phyloP scores from a whole-genome alignment of 106 monocot genomes.

The Dioscorea dumetorum region DNA sequence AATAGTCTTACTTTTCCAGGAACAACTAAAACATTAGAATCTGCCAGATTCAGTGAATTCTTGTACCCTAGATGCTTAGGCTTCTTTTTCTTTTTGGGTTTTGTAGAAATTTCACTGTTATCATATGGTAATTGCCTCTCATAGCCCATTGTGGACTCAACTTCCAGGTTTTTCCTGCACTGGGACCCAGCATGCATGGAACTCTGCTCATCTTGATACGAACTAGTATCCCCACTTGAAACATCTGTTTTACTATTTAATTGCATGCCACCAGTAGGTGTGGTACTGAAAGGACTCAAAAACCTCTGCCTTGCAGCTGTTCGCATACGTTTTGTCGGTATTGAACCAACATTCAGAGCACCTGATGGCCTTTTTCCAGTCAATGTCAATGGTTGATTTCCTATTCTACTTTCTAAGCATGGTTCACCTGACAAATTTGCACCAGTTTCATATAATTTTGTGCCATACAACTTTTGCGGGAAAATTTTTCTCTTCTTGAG shows the following conservation, averaged over 20 bases:
- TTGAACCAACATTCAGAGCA: slow-evolving; percentile 37
- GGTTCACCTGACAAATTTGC: slow-evolving; percentile 42
- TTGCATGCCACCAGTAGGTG: slow-evolving; percentile 26
- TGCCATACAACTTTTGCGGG: slow-evolving; percentile 37
- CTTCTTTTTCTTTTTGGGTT: slow-evolving; percentile 86
- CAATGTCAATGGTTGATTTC: slow-evolving; percentile 22
- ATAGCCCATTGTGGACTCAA: slow-evolving; percentile 78
- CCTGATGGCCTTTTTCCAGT: slow-evolving; percentile 54
- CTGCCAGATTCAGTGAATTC: slow-evolving; percentile 31
- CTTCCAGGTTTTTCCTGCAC: slow-evolving; percentile 49
- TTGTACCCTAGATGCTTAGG: slow-evolving; percentile 60
- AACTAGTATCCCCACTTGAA: slow-evolving; percentile 91
- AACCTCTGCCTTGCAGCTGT: slow-evolving; percentile 69
- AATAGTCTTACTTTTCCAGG: slow-evolving; percentile 51
- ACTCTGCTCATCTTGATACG: slow-evolving; percentile 75
- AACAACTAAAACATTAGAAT: slow-evolving; percentile 33
- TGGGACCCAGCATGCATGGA: slow-evolving; percentile 61
- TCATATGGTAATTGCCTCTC: slow-evolving; percentile 60
- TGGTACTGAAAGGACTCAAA: slow-evolving; percentile 48
- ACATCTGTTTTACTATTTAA: slow-evolving; percentile 81
- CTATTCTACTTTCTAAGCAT: slow-evolving; percentile 35
- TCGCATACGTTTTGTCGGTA: slow-evolving; percentile 81
- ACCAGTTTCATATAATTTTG: slow-evolving; percentile 29
- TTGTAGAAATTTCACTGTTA: slow-evolving; percentile 33
- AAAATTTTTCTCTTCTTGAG: slow-evolving; percentile 48